Base-by-base conservation (phyloP, 2,329 filamentous ascomycete genomes). In the Trichoderma oligosporum region DNA sequence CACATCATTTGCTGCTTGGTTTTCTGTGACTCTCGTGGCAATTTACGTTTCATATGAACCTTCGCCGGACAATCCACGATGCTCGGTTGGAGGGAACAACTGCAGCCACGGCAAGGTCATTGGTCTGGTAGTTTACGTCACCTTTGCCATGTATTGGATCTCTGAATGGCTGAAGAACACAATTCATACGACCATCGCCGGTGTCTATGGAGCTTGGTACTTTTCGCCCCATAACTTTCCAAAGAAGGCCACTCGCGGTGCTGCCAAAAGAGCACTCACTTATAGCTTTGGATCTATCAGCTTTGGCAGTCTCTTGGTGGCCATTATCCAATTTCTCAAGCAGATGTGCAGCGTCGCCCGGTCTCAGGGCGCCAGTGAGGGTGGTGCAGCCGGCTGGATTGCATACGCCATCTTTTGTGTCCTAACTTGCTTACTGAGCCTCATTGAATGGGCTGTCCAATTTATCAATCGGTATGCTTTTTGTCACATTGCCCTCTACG, bases 381-480 rank as follows among this genome's bases (percentile, higher is more conserved):
- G 93, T 63, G 79, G 90, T 1, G 60, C 90, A 1, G 89, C 87
- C 1, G 89, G 91, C 66, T 77, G 91, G 1, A 59, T 91, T 1
- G 84, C 73, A 12, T 75, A 71, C 22, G 82, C 89, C 53, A 67
- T 89, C 25, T 89, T 90, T 70, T 95, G 90, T 70, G 70, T 91
- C 47, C 73, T 96, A 1, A 82, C 86, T 11, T 96, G 90, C 69
- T 68, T 97, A 45, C 85, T 97, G 57, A 76, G 81, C 2, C 67
- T 96, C 2, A 74, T 97, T 2, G 84, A 96, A 63, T 97, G 93
- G 91, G 87, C 87, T 0, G 84, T 94, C 1, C 80, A 91, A 62
- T 94, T 96, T 67, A 79, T 96, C 74, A 97, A 97, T 74, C 85
- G 91, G 64, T 96, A 95, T 64, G 91, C 91, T 1, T 96, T 95